Evolutionary conservation across 805 yeast species (phyloP).

Genomic region (Spathaspora arborariae): DNA sequence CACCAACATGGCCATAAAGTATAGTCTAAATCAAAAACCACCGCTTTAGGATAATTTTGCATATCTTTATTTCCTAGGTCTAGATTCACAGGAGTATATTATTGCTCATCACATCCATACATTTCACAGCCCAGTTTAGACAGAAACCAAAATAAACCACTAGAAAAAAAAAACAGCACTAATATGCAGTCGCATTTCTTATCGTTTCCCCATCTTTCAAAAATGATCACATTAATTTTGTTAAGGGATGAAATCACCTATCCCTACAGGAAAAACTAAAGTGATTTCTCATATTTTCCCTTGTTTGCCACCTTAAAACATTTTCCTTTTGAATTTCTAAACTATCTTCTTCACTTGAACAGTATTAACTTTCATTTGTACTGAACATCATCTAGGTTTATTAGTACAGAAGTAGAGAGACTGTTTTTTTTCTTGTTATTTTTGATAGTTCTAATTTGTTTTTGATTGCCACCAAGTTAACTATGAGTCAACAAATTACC

Average conservation of each 20-base stretch:
- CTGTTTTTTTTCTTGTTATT: too few relatives aligned
- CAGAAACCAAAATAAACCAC: neutral
- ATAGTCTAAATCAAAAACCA: constrained; percentile 73
- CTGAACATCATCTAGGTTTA: neutral
- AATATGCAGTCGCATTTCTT: neutral
- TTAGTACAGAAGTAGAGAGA: neutral
- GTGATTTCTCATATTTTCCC: neutral
- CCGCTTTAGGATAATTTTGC: constrained; percentile 35
- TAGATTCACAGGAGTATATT: neutral
- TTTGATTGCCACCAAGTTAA: too few relatives aligned
- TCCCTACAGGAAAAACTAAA: neutral
- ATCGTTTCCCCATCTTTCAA: constrained; percentile 1
- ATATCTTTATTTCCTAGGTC: neutral
- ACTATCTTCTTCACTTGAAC: neutral
- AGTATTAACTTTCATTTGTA: neutral
- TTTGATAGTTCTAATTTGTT: neutral
- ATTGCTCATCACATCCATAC: neutral
- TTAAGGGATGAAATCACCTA: neutral
- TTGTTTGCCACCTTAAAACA: neutral
- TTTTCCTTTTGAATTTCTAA: neutral
- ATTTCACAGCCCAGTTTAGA: neutral
- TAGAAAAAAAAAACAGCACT: neutral
- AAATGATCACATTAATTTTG: neutral
- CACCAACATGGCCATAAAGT: constrained; percentile 86
- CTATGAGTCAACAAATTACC: constrained; percentile 9